phyloP scores from a whole-genome alignment of 129 eudicot genomes.

The Lonicera japonica region DNA sequence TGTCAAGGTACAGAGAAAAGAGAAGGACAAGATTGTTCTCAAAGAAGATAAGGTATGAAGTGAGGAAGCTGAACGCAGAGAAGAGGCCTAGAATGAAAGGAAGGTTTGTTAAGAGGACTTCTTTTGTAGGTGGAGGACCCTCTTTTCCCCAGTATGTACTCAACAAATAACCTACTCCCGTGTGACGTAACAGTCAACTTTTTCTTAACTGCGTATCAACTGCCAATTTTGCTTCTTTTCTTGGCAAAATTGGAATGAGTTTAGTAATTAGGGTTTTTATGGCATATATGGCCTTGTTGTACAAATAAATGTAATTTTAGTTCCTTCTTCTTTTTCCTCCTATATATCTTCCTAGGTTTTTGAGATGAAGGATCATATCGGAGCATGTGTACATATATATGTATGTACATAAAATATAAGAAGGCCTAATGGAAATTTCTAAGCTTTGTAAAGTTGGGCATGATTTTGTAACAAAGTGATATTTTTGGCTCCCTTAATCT shows the following conservation, averaged over 20 bases:
- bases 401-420: too few species aligned
- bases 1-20: conserved; percentile 82
- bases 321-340: not conserved
- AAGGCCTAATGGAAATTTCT: too few species aligned
- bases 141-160: conserved; percentile 28
- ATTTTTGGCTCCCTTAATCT: too few species aligned
- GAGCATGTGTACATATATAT: not conserved
- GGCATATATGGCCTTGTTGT: not conserved
- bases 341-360: not conserved
- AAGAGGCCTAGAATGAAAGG: conserved; percentile 97
- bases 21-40: conserved; percentile 85
- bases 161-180: conserved; percentile 13
- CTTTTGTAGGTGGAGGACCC: conserved; percentile 29
- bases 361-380: not conserved
- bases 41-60: conserved; percentile 87
- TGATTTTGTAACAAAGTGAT: too few species aligned
- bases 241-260: conserved; percentile 22
- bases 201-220: conserved; percentile 5
- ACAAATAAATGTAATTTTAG: not conserved
- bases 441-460: too few species aligned
- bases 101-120: conserved; percentile 77
- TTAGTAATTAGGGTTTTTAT: not conserved
- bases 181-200: not conserved
- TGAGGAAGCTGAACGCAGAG: conserved; percentile 87
- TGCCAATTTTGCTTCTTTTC: conserved; percentile 32